These are phyloP conservation scores for Toxicodendron radicans DNA, from an alignment of 345 rosid species.

Conservation along the genomic window DNA sequence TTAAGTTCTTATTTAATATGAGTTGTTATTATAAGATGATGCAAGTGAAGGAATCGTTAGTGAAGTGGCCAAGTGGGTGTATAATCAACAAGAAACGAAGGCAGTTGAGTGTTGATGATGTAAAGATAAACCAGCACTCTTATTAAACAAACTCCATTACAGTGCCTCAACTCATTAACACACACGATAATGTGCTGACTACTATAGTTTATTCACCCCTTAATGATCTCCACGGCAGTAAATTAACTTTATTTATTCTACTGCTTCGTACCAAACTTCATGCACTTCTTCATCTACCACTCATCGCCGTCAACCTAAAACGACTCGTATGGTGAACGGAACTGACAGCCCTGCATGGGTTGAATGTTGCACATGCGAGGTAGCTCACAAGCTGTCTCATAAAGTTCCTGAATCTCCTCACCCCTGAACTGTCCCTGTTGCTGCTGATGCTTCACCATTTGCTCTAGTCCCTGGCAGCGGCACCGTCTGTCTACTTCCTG, in stretches of 20 bases:
- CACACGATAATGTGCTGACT: conserved; percentile 23
- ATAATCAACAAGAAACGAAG: no score
- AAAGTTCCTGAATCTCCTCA: not conserved
- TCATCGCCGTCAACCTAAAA: not conserved
- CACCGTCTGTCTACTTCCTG: conserved; percentile 24
- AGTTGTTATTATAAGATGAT: no score
- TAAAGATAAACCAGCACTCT: no score
- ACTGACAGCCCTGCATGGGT: conserved; percentile 19
- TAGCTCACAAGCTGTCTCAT: conserved; percentile 10
- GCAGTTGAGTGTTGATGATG: no score
- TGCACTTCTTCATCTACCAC: not conserved
- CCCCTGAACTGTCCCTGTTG: not conserved
- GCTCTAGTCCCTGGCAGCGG: conserved; percentile 32
- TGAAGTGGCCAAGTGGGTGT: no score
- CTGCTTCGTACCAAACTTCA: no score
- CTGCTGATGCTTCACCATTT: conserved; percentile 9
- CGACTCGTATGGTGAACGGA: not conserved
- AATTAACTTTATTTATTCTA: conserved; percentile 2
- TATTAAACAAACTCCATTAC: not conserved
- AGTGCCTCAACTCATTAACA: not conserved
- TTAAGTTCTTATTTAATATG: no score
- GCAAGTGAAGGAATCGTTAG: no score
- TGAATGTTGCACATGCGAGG: conserved; percentile 21
- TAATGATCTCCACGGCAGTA: conserved; percentile 18
- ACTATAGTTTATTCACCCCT: not conserved